Base-by-base conservation (phyloP, 116 monocot species). In the Papilionanthe hybrid region DNA sequence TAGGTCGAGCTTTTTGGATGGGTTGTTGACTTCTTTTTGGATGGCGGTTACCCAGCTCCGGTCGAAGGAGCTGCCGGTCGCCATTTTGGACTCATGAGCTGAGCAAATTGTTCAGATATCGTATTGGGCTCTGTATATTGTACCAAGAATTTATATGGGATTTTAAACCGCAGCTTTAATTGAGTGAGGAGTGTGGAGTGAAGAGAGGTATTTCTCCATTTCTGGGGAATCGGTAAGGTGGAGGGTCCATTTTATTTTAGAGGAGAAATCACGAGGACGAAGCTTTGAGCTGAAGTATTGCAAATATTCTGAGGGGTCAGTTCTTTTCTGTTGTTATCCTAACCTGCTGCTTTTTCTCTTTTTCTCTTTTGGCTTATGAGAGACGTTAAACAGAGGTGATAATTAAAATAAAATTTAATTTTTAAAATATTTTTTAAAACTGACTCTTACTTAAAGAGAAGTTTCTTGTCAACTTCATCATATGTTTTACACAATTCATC, bases 31-130 rank as follows among this genome's bases (percentile, higher is more conserved):
- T 77, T 79, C 66, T 10, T 82, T 72, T 15, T 78, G 22, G 79
- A 92, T 83, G 1, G 87, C 82, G 53, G 83, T 78, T 53, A 92
- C 85, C 96, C 93, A 93, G 41, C 66, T 81, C 67, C 50, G 63
- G 23, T 60, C 75, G n/a, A 23, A 8, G 1, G 44, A n/a, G 53
- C 15, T 15, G 53, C 15, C 53, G 53, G 15, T 53, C 17, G 53
- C 53, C 53, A 53, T 53, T 53, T 13, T 53, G 15, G 53, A 17
- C 4, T 6, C 45, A 45, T 45, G 45, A 45, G 45, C 1, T 45
- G 45, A 45, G 45, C 45, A 45, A 45, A 45, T 45, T 45, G 9
- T 45, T 45, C 4, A 45, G 7, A 32, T 32, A 32, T 1, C 3
- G 32, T 32, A 32, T 32, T 32, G 32, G 32, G 32, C 32, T 32